Evolutionary conservation across 352 stramenopile genomes (phyloP).

Genomic region (Phytophthora cryptogea): DNA sequence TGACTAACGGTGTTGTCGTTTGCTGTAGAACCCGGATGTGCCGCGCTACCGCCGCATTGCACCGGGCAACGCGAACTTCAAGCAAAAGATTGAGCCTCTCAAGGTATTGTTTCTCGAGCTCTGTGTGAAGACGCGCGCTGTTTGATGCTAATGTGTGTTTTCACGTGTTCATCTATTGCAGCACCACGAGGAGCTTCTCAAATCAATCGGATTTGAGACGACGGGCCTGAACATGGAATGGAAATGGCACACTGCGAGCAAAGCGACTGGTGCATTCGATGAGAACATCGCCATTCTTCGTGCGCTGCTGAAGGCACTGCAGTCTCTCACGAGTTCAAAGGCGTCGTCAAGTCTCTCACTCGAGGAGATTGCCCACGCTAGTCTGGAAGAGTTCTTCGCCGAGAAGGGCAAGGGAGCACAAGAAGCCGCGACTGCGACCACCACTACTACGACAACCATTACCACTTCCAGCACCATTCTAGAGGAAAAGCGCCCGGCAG

Average conservation of each 20-base stretch:
- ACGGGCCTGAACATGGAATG: constrained; percentile 82
- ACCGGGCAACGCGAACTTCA: constrained; percentile 81
- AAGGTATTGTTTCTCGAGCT: constrained; percentile 41
- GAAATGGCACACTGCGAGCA: constrained; percentile 77
- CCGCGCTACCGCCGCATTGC: constrained; percentile 83
- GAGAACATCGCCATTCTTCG: constrained; percentile 69
- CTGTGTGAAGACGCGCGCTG: background rate
- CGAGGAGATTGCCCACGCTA: constrained; percentile 55
- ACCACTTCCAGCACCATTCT: constrained; percentile 10
- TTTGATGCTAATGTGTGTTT: background rate
- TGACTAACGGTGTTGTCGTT: background rate
- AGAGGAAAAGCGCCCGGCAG: constrained; percentile 19
- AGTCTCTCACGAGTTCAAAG: constrained; percentile 50
- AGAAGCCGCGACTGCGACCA: background rate
- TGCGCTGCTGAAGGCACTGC: constrained; percentile 60
- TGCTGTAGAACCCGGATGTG: constrained; percentile 72
- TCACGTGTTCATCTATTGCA: constrained; percentile 23
- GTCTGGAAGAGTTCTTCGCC: constrained; percentile 31
- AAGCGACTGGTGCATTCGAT: constrained; percentile 63
- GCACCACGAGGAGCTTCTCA: constrained; percentile 78
- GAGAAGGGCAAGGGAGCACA: constrained; percentile 35
- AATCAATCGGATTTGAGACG: constrained; percentile 79
- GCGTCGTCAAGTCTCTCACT: constrained; percentile 50
- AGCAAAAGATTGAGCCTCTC: constrained; percentile 83
- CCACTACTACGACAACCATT: constrained; percentile 12